A percentile compares a stretch with the other conserved stretches of the same genome.
phyloP scores from a whole-genome alignment of 2,329 filamentous ascomycete genomes.

The Diaporthe sp. region DNA sequence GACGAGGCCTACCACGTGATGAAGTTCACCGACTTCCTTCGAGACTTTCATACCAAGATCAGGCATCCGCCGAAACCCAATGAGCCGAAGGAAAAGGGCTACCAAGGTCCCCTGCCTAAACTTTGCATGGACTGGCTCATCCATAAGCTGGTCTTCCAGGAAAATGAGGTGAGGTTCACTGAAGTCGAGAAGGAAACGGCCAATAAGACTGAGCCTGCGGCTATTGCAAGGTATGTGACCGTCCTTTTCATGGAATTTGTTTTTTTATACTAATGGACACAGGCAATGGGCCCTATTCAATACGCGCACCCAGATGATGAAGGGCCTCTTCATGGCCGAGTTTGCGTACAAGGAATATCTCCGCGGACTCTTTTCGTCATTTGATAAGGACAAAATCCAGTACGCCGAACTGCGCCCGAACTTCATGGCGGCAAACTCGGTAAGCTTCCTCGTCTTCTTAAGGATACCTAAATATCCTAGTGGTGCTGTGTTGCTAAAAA shows the following conservation, averaged over 20 bases:
- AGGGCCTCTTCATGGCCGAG: slow-evolving; percentile 78
- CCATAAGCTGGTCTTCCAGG: slow-evolving; percentile 72
- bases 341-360: slow-evolving; percentile 74
- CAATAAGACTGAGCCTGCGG: background rate
- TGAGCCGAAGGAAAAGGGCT: background rate
- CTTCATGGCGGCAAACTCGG: slow-evolving; percentile 73
- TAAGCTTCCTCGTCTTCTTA: slow-evolving; percentile 61
- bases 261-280: background rate
- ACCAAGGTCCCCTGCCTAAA: background rate
- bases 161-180: slow-evolving; percentile 59
- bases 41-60: slow-evolving; percentile 47
- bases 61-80: no score
- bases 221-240: background rate
- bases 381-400: slow-evolving; percentile 75
- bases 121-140: slow-evolving; percentile 63
- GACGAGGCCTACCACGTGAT: slow-evolving; percentile 55
- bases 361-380: slow-evolving; percentile 69
- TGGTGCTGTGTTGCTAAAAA: background rate
- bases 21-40: slow-evolving; percentile 57
- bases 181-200: background rate
- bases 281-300: slow-evolving; percentile 75
- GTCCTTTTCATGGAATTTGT: background rate
- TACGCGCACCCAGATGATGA: slow-evolving; percentile 78
- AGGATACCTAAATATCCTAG: slow-evolving; percentile 50
- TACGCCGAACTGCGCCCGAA: slow-evolving; percentile 81